Evolutionary conservation across 148 eudicot genomes (phyloP).

Genomic region (Chenopodium formosanum): DNA sequence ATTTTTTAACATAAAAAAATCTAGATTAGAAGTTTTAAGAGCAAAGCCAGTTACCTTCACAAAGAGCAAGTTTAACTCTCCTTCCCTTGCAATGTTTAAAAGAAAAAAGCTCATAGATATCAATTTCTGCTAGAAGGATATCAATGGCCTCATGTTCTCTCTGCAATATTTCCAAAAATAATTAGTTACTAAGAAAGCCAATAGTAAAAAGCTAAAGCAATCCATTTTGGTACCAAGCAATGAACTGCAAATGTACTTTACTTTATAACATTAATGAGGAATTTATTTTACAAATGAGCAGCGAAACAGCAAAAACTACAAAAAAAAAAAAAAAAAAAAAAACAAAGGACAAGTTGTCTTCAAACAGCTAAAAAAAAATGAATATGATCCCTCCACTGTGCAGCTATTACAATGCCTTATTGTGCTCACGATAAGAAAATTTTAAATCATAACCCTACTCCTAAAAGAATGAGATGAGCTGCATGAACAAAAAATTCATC

Average conservation of each 20-base stretch:
- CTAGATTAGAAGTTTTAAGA: not conserved
- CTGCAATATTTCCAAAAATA: constrained; percentile 41
- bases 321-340: too few relatives aligned
- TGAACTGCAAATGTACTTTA: not conserved
- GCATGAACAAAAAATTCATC: too few relatives aligned
- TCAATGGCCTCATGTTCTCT: constrained; percentile 88
- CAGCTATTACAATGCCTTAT: too few relatives aligned
- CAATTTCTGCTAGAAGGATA: constrained; percentile 96
- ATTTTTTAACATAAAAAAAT: not conserved
- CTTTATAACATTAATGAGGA: too few relatives aligned
- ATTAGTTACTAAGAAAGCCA: constrained; percentile 5
- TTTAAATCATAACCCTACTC: too few relatives aligned
- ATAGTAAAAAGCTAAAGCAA: not conserved
- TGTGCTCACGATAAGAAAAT: too few relatives aligned
- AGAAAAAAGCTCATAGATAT: constrained; percentile 92
- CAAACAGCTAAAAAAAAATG: too few relatives aligned
- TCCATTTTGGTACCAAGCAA: not conserved
- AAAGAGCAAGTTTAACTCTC: constrained; percentile 86
- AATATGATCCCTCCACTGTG: too few relatives aligned
- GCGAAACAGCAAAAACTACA: too few relatives aligned
- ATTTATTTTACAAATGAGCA: too few relatives aligned
- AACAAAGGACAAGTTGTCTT: too few relatives aligned
- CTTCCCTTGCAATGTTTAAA: constrained; percentile 96
- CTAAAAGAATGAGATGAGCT: too few relatives aligned
- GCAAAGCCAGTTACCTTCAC: constrained; percentile 63